phyloP scores from a whole-genome alignment of 2,329 filamentous ascomycete genomes.

The Samsoniella hepiali region DNA sequence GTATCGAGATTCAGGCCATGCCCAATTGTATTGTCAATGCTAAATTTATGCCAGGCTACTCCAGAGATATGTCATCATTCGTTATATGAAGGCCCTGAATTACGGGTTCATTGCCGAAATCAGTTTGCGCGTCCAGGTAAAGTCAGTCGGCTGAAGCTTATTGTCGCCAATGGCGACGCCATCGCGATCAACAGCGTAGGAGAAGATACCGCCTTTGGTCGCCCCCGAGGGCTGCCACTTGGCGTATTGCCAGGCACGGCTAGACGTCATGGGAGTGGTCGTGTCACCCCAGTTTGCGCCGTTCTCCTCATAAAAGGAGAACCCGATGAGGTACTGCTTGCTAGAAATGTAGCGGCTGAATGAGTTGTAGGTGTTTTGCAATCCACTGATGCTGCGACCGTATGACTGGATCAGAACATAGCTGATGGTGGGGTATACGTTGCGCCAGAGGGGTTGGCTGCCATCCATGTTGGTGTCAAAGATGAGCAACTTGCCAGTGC shows the following conservation, averaged over 20 bases:
- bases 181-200: constrained; percentile 17
- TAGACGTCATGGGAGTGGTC: constrained; percentile 9
- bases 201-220: constrained; percentile 18
- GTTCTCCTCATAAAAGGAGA: constrained; percentile 18
- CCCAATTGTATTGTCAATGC: too few relatives aligned
- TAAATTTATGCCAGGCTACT: not conserved
- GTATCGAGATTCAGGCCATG: too few relatives aligned
- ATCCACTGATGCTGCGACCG: constrained; percentile 9
- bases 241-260: constrained; percentile 15
- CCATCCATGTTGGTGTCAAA: constrained; percentile 17
- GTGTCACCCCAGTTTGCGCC: constrained; percentile 12
- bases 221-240: constrained; percentile 16
- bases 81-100: not conserved
- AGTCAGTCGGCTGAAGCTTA: constrained; percentile 5
- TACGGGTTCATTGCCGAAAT: constrained; percentile 18
- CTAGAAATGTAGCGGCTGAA: constrained; percentile 10
- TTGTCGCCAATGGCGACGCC: constrained; percentile 10
- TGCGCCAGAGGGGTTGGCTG: constrained; percentile 9
- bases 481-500: constrained; percentile 15
- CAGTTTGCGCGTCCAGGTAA: constrained; percentile 7
- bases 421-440: constrained; percentile 11
- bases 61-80: not conserved
- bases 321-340: constrained; percentile 18
- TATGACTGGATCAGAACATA: constrained; percentile 18
- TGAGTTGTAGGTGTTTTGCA: constrained; percentile 10